A percentile compares a stretch with the other conserved stretches of the same genome.
Evolutionary conservation across 257 asterid species (phyloP).

Genomic region (Nicotiana otophora): DNA sequence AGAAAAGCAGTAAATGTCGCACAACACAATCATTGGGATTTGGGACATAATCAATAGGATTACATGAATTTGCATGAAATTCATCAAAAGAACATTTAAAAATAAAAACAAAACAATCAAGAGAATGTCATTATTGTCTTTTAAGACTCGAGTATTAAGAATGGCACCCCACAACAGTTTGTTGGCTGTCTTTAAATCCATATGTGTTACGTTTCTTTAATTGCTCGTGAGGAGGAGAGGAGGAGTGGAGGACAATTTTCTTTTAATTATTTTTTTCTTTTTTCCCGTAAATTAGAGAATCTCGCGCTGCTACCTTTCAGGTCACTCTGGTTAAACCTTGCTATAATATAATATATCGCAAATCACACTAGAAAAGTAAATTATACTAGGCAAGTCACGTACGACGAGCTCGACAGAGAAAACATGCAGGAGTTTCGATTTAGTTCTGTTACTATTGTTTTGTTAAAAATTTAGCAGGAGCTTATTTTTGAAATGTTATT

Average conservation of each 20-base stretch:
- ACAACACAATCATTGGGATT: not conserved
- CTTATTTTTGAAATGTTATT: no score
- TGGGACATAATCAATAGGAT: no score
- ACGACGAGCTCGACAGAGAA: no score
- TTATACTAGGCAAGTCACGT: no score
- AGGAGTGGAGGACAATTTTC: not conserved
- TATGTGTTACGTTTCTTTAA: not conserved
- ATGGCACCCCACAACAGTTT: not conserved
- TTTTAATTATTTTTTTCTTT: fast-evolving
- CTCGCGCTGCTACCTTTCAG: fast-evolving
- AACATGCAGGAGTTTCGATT: no score
- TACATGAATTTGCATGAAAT: not conserved
- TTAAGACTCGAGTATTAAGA: not conserved
- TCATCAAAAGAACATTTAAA: not conserved
- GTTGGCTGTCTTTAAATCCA: not conserved
- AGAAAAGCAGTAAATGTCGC: not conserved
- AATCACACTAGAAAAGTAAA: fast-evolving
- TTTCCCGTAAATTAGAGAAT: no score
- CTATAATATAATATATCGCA: fast-evolving
- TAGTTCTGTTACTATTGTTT: no score
- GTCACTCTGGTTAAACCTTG: fast-evolving
- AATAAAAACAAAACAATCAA: not conserved
- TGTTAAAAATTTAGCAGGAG: no score
- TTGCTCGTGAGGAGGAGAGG: not conserved
- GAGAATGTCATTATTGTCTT: not conserved